Conservation (phyloP, 2,329 filamentous ascomycete species). For the Talaromyces sp. region DNA sequence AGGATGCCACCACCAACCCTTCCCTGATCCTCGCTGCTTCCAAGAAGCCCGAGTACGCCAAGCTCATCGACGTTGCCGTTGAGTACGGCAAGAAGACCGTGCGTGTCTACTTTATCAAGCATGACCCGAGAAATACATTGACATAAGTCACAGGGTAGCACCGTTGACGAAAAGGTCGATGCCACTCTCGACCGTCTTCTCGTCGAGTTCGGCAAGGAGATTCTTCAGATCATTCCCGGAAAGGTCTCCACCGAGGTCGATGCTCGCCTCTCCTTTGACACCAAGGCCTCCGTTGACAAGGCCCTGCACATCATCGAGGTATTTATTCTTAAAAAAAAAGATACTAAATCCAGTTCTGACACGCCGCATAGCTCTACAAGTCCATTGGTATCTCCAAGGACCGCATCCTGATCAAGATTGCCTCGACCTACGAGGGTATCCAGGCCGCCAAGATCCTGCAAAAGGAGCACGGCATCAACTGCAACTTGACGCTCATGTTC, state of each 20-base stretch:
- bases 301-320: constrained; percentile 95
- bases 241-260: constrained; percentile 99
- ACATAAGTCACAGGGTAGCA: constrained; percentile 43
- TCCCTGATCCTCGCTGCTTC: constrained; percentile 96
- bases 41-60: constrained; percentile 95
- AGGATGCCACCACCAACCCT: constrained; percentile 99
- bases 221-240: constrained; percentile 92
- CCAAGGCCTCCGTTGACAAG: constrained; percentile 86
- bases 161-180: constrained; percentile 78
- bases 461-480: constrained; percentile 93
- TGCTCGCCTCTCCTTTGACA: constrained; percentile 92
- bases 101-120: constrained; percentile 23
- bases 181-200: constrained; percentile 86
- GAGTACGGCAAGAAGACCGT: constrained; percentile 76
- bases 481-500: constrained; percentile 99
- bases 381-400: constrained; percentile 86
- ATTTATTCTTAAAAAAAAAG: constrained; percentile 19
- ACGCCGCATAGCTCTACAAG: constrained; percentile 75
- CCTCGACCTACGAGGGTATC: constrained; percentile 99
- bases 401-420: constrained; percentile 96
- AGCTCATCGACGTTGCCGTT: constrained; percentile 81
- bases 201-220: constrained; percentile 97
- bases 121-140: constrained; percentile 1
- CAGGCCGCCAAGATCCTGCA: constrained; percentile 97
- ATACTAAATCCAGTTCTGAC: constrained; percentile 8